These are phyloP conservation scores for Colletotrichum costaricense DNA, from an alignment of 2,329 filamentous ascomycete genomes.

Conservation along the genomic window DNA sequence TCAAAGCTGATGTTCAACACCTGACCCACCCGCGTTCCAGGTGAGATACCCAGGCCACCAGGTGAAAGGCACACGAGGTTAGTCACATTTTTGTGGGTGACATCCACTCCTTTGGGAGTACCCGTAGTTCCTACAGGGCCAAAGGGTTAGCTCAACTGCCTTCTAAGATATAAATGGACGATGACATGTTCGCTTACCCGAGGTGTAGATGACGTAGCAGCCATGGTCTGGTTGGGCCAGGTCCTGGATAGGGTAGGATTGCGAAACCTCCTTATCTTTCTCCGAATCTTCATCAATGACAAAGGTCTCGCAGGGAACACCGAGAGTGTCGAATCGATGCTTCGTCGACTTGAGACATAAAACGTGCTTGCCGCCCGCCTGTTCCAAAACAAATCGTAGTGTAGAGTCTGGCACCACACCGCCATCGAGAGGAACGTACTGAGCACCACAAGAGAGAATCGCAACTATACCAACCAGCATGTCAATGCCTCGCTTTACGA, in stretches of 20 bases:
- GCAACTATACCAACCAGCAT: constrained; percentile 69
- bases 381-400: constrained; percentile 59
- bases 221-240: constrained; percentile 50
- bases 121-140: constrained; percentile 57
- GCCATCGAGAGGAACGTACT: constrained; percentile 70
- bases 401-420: constrained; percentile 62
- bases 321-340: constrained; percentile 15
- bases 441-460: constrained; percentile 66
- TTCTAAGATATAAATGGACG: background rate
- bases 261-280: background rate
- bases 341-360: constrained; percentile 54
- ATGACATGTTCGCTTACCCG: constrained; percentile 44
- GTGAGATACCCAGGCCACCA: constrained; percentile 57
- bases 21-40: constrained; percentile 64
- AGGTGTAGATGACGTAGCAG: constrained; percentile 66
- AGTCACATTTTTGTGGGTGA: constrained; percentile 54
- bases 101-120: constrained; percentile 68
- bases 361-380: constrained; percentile 56
- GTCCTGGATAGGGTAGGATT: constrained; percentile 30
- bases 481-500: constrained; percentile 64
- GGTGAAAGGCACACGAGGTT: constrained; percentile 16
- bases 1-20: constrained; percentile 70
- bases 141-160: background rate
- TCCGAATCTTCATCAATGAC: constrained; percentile 27
- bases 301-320: background rate